Conservation (phyloP, 2,329 filamentous ascomycete species). For the Neofusicoccum sp. region DNA sequence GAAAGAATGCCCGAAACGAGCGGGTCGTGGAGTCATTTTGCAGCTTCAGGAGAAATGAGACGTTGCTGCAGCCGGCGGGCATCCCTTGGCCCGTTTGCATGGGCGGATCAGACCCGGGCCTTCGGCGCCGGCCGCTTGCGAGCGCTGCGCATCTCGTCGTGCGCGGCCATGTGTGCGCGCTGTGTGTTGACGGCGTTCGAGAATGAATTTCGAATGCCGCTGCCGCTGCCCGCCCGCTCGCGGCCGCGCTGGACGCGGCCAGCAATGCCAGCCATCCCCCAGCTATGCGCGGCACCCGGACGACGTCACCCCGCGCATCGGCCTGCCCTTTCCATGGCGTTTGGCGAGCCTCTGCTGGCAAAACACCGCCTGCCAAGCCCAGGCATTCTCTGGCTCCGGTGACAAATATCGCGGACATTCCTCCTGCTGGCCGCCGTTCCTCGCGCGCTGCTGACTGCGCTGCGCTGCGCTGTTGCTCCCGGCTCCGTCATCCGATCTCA, state of each 20-base stretch:
- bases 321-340: background rate
- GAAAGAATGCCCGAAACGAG: conserved; percentile 18
- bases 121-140: conserved; percentile 15
- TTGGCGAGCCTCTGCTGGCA: conserved; percentile 2
- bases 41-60: conserved; percentile 13
- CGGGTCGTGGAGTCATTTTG: conserved; percentile 15
- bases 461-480: background rate
- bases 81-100: conserved; percentile 20
- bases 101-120: conserved; percentile 7
- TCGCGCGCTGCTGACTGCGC: background rate
- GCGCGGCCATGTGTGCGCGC: conserved; percentile 9
- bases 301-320: conserved; percentile 8
- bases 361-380: conserved; percentile 11
- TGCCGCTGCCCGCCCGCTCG: background rate
- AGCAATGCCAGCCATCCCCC: background rate
- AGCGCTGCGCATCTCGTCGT: background rate
- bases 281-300: background rate
- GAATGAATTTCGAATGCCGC: conserved; percentile 3
- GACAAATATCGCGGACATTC: conserved; percentile 11
- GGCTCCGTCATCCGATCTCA: conserved; percentile 14
- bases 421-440: conserved; percentile 9
- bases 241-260: background rate
- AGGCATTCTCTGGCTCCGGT: conserved; percentile 13
- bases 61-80: conserved; percentile 16
- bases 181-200: background rate